Evolutionary conservation across 2,329 filamentous ascomycete genomes (phyloP), one percentile per base, ranked within the genome.

Genomic region (Pestalotiopsis sp.): DNA sequence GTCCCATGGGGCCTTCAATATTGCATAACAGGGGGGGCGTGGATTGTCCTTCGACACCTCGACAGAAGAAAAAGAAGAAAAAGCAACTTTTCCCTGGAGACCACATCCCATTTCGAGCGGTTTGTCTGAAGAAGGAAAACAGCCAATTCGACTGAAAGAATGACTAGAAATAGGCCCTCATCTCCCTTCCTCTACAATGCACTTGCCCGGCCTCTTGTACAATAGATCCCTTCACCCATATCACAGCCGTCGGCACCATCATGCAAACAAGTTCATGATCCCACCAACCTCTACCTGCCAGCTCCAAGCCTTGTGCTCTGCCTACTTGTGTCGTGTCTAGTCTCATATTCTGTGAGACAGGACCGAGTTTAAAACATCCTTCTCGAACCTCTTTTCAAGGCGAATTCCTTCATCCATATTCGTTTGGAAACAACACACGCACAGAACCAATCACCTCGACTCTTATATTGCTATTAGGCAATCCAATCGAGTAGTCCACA

Each of bases 191-290:
- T 64, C 73, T 73, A 75, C 72, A 72, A 77, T 78, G 76, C 76
- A 78, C 72, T 69, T 74, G 77, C 73, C 76, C 76, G 76, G 69
- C 71, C 68, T 69, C 71, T 70, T 66, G 73, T 71, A 71, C 73
- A 76, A 76, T 76, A 76, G 74, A 74, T 36, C 13, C 25, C 27
- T 17, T 36, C n/a, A 61, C 73, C 71, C 71, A 71, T 74, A 73
- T 70, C 73, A 76, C 72, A 74, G 75, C 76, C 76, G 76, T 74
- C 72, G 74, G 72, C 70, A 75, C 71, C 59, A 61, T 59, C 73
- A 76, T 72, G 76, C 75, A 77, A 76, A 75, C 73, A 76, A 71
- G 71, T 69, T 66, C 66, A 70, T 71, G 72, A 74, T 69, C 75
- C 65, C 60, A 58, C 31, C 41, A 58, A 65, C 23, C 45, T 31